These are phyloP conservation scores for Vigna reflexopilosa DNA, from an alignment of 306 rosid genomes.

Conservation along the genomic window DNA sequence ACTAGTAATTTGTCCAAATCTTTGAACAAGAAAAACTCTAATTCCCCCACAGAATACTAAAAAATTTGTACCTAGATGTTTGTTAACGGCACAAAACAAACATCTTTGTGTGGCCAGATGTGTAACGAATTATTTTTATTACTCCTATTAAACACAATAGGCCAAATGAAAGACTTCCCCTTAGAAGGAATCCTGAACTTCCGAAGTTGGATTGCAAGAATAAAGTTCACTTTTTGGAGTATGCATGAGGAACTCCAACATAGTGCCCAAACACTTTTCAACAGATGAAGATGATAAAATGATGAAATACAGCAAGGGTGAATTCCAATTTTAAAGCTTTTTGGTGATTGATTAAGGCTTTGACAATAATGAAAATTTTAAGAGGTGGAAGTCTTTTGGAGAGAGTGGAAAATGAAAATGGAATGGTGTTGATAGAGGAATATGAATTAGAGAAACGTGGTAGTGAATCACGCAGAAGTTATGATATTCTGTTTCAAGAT, in stretches of 20 bases:
- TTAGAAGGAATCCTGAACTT: slow-evolving; percentile 12
- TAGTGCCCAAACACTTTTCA: slow-evolving; percentile 21
- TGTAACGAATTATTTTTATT: neutral
- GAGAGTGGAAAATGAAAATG: slow-evolving; percentile 10
- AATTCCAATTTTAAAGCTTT: slow-evolving; percentile 18
- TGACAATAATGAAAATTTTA: neutral
- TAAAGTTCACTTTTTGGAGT: slow-evolving; percentile 7
- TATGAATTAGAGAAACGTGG: slow-evolving; percentile 28
- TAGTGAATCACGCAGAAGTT: slow-evolving; percentile 32
- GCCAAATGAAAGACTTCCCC: slow-evolving; percentile 12
- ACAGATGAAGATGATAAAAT: slow-evolving; percentile 18
- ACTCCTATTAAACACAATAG: neutral
- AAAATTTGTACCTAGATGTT: neutral
- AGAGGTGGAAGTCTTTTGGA: neutral
- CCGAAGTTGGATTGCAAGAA: slow-evolving; percentile 22
- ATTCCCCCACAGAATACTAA: neutral
- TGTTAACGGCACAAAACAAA: neutral
- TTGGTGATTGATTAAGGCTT: slow-evolving; percentile 27
- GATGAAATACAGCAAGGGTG: slow-evolving; percentile 13
- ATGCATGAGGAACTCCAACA: neutral
- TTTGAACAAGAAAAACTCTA: neutral
- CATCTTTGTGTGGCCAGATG: neutral
- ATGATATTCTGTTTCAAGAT: slow-evolving; percentile 26
- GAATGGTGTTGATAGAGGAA: slow-evolving; percentile 12
- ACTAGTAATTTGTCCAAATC: slow-evolving; percentile 15